A percentile compares a stretch with the other conserved stretches of the same genome.
Evolutionary conservation across 768 basidiomycete genomes (phyloP).

Genomic region (Epithele typhae): DNA sequence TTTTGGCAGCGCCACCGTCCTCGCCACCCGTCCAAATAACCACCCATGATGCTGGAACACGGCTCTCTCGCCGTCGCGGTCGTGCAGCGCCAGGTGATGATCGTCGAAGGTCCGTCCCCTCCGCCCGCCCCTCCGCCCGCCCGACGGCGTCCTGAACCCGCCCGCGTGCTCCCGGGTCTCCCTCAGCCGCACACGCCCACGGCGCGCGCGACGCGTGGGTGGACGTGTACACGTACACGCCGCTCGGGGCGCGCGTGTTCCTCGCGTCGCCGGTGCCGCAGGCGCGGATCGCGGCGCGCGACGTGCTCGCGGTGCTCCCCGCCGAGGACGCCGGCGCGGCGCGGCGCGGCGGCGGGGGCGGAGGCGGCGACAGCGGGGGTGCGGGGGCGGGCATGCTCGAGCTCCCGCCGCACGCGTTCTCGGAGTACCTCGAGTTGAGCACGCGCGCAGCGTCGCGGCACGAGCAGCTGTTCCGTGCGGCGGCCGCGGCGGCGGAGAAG

Average conservation of each 20-base stretch:
- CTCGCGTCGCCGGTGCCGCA: conserved; percentile 54
- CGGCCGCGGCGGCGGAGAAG: conserved; percentile 4
- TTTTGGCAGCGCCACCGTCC: too few relatives aligned
- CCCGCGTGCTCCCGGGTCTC: too few relatives aligned
- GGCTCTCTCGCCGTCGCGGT: too few relatives aligned
- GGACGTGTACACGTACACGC: conserved; percentile 61
- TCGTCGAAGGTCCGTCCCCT: too few relatives aligned
- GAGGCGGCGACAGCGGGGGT: too few relatives aligned
- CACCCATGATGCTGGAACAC: too few relatives aligned
- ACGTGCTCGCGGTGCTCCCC: conserved; percentile 59
- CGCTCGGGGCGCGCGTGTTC: conserved; percentile 64
- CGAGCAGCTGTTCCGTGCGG: conserved; percentile 50
- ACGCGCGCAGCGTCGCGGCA: conserved; percentile 49
- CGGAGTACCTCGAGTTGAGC: conserved; percentile 51
- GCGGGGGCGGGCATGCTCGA: conserved; percentile 58
- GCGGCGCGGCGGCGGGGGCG: too few relatives aligned
- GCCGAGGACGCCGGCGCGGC: conserved; percentile 28
- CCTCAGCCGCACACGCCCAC: conserved; percentile 53
- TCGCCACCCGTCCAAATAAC: too few relatives aligned
- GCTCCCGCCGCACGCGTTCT: conserved; percentile 54
- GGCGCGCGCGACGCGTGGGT: conserved; percentile 50
- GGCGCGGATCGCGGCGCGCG: conserved; percentile 57
- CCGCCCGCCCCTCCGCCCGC: too few relatives aligned
- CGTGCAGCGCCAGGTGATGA: too few relatives aligned
- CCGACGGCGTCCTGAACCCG: too few relatives aligned